phyloP scores from a whole-genome alignment of 306 rosid genomes.

The Alnus rubra region DNA sequence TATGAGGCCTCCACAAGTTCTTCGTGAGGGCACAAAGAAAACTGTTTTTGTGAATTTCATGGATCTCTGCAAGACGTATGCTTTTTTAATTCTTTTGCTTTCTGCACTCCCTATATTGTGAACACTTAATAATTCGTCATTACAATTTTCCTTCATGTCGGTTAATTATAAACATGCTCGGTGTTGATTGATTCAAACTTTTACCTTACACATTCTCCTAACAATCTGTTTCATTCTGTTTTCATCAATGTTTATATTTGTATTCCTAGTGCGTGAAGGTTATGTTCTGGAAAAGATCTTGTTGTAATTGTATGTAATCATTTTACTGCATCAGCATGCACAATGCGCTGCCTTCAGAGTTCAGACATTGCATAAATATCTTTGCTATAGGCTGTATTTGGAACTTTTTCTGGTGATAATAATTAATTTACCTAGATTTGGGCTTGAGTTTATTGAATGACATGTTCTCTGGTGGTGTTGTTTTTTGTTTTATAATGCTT shows the following conservation, averaged over 20 bases:
- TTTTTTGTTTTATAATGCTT: background rate
- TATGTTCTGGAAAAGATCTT: background rate
- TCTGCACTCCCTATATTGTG: background rate
- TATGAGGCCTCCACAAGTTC: slow-evolving; percentile 71
- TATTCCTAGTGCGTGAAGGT: background rate
- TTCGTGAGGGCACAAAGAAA: slow-evolving; percentile 64
- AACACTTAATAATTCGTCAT: background rate
- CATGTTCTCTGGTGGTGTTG: background rate
- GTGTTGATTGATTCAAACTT: background rate
- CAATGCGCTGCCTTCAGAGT: background rate
- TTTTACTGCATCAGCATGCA: background rate
- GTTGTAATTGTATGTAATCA: background rate
- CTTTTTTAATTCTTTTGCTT: background rate
- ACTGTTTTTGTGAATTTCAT: slow-evolving; percentile 62
- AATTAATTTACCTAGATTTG: background rate
- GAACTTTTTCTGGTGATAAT: background rate
- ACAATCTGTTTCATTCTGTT: background rate
- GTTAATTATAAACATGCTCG: background rate
- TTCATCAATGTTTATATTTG: background rate
- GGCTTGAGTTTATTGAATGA: background rate
- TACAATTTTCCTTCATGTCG: background rate
- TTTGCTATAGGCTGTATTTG: background rate
- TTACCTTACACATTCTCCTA: background rate
- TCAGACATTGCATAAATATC: background rate
- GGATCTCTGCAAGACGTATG: slow-evolving; percentile 53